Conservation (phyloP, 129 eudicot species). For the Mikania micrantha region DNA sequence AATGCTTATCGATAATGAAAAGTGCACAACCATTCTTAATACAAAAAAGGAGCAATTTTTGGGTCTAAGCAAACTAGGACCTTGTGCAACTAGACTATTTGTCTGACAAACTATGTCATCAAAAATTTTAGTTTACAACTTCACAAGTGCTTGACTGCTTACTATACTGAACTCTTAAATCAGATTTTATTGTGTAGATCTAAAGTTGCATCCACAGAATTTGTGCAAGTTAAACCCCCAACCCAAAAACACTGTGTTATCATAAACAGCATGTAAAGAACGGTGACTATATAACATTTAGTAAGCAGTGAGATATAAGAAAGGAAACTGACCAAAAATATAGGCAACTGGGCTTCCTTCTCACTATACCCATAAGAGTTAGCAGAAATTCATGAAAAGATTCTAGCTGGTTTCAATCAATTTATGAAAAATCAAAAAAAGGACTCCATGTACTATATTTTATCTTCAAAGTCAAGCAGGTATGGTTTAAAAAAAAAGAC, state of each 20-base stretch:
- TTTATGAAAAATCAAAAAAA: not conserved
- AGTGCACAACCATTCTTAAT: not conserved
- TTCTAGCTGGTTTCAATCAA: not conserved
- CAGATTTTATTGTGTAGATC: not conserved
- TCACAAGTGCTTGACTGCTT: not conserved
- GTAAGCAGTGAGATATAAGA: not conserved
- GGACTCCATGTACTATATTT: not conserved
- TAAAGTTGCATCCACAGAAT: not conserved
- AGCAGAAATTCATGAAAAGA: not conserved
- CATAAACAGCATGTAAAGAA: not conserved
- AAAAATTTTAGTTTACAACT: not conserved
- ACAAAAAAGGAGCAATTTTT: not conserved
- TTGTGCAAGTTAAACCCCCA: not conserved
- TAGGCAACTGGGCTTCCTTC: not conserved
- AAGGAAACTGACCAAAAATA: not conserved
- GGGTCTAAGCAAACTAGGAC: not conserved
- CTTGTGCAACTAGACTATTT: not conserved
- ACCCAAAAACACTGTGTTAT: not conserved
- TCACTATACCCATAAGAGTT: not conserved
- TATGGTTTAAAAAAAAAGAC: no score
- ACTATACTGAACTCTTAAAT: not conserved
- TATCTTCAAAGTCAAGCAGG: not conserved
- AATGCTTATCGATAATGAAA: not conserved
- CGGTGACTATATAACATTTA: not conserved
- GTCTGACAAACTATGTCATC: not conserved